Conservation (phyloP, 208 protist genomes). For the Leishmania guyanensis region DNA sequence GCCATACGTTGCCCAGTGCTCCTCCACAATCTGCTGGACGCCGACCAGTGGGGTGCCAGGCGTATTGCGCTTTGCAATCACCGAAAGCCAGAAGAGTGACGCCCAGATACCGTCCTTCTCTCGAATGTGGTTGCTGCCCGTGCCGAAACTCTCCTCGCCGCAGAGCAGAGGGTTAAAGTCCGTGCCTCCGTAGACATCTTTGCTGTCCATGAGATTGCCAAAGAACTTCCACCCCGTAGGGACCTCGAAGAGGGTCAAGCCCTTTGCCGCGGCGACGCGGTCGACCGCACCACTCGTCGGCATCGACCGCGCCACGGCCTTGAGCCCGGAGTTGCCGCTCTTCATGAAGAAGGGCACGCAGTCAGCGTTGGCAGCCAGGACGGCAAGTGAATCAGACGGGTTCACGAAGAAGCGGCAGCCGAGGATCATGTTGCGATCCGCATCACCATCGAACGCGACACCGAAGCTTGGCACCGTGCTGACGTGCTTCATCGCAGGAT, state of each 20-base stretch:
- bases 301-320: slow-evolving; percentile 95
- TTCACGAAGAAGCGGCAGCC: slow-evolving; percentile 96
- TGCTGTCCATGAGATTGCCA: slow-evolving; percentile 98
- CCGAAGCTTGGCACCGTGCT: slow-evolving; percentile 88
- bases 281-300: slow-evolving; percentile 95
- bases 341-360: slow-evolving; percentile 93
- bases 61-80: slow-evolving; percentile 82
- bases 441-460: slow-evolving; percentile 97
- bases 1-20: slow-evolving; percentile 96
- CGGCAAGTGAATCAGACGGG: slow-evolving; percentile 97
- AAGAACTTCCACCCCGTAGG: slow-evolving; percentile 99
- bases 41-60: slow-evolving; percentile 58
- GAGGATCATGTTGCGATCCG: slow-evolving; percentile 98
- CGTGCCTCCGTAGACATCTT: slow-evolving; percentile 49
- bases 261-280: slow-evolving; percentile 73
- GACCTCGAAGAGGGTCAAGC: slow-evolving; percentile 88
- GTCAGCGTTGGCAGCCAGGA: slow-evolving; percentile 94
- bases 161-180: slow-evolving; percentile 93
- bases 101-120: slow-evolving; percentile 99
- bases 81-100: slow-evolving; percentile 94
- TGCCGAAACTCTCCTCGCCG: slow-evolving; percentile 99
- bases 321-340: slow-evolving; percentile 47
- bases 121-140: slow-evolving; percentile 96
- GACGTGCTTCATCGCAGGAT: slow-evolving; percentile 17
- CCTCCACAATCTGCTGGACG: slow-evolving; percentile 90